Percentiles rank a stretch among this genome's conserved stretches.
Conservation (phyloP, 176 grass and related monocot species). For the Ananas comosus region DNA sequence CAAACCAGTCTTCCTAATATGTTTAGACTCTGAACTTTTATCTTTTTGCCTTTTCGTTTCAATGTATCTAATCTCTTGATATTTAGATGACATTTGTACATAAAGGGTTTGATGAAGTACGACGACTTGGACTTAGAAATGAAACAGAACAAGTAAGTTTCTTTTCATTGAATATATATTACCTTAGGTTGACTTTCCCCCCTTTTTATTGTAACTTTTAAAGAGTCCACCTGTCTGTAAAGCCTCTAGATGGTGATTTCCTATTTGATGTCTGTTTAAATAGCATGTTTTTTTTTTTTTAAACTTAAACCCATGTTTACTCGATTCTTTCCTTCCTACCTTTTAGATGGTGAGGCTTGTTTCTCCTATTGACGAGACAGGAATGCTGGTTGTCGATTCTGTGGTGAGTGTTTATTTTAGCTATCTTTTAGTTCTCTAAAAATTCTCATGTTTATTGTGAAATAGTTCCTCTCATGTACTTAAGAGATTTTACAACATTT, state of each 20-base stretch:
- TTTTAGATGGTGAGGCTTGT: constrained; percentile 67
- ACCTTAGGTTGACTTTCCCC: no score
- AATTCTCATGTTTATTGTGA: constrained; percentile 13
- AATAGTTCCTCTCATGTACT: constrained; percentile 14
- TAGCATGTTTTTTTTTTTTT: no score
- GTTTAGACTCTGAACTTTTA: constrained; percentile 4
- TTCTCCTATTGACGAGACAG: constrained; percentile 77
- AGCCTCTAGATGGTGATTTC: background rate
- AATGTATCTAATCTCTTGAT: constrained; percentile 4
- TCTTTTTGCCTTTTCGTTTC: background rate
- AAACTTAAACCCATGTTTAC: no score
- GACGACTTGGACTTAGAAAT: constrained; percentile 77
- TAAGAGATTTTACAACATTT: constrained; percentile 15
- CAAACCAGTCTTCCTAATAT: background rate
- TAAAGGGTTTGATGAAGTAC: constrained; percentile 97
- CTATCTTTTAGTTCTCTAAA: constrained; percentile 14
- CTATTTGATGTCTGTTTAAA: background rate
- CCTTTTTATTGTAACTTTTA: background rate
- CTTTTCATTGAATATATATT: no score
- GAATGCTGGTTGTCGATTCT: constrained; percentile 96
- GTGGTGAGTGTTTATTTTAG: constrained; percentile 61
- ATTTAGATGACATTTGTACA: constrained; percentile 85
- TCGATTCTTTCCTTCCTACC: constrained; percentile 12
- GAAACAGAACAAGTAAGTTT: constrained; percentile 78
- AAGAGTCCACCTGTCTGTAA: background rate